phyloP scores from a whole-genome alignment of 2,329 filamentous ascomycete species.

The Parafenestella ontariensis region DNA sequence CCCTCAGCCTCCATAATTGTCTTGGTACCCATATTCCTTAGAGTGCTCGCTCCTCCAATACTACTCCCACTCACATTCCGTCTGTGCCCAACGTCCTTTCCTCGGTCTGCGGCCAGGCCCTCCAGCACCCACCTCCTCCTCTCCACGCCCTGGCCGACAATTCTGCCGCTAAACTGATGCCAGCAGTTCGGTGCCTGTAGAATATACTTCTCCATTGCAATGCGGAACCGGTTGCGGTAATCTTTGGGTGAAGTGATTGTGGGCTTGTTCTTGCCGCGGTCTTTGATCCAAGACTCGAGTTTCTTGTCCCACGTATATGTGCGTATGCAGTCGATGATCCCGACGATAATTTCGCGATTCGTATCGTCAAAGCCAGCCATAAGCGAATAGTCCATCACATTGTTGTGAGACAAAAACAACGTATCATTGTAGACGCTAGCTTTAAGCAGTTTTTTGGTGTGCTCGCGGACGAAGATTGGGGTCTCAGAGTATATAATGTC shows the following conservation, averaged over 20 bases:
- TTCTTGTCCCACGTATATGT: constrained; percentile 99
- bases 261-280: constrained; percentile 84
- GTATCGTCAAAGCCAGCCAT: constrained; percentile 98
- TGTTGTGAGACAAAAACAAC: constrained; percentile 89
- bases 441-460: constrained; percentile 91
- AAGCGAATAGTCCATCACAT: constrained; percentile 98
- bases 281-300: constrained; percentile 99
- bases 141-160: constrained; percentile 27
- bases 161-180: constrained; percentile 66
- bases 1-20: constrained; percentile 2
- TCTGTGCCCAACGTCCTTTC: constrained; percentile 13
- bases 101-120: constrained; percentile 6
- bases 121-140: constrained; percentile 21
- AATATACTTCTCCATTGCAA: constrained; percentile 93
- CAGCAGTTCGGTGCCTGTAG: constrained; percentile 77
- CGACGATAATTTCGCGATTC: constrained; percentile 89
- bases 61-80: constrained; percentile 26
- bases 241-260: constrained; percentile 98
- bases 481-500: constrained; percentile 95
- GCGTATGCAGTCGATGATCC: constrained; percentile 95
- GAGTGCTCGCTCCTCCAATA: constrained; percentile 4
- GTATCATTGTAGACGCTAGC: constrained; percentile 98
- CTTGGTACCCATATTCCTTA: constrained; percentile 9
- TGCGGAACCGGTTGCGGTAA: constrained; percentile 93
- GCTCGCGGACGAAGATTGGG: constrained; percentile 91